phyloP scores from a whole-genome alignment of 129 eudicot genomes.

The Calendula officinalis region DNA sequence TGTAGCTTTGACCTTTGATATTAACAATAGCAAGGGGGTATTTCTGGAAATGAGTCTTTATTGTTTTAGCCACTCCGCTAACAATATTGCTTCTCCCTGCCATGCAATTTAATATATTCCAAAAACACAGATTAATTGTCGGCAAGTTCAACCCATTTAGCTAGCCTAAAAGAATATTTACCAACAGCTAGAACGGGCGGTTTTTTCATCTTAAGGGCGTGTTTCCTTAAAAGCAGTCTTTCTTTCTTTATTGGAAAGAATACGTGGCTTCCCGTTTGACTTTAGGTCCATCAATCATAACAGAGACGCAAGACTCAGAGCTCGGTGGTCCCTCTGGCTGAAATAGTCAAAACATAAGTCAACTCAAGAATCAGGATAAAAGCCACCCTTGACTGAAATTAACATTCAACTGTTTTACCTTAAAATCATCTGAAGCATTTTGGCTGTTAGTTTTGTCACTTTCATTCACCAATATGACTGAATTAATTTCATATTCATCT shows the following conservation, averaged over 20 bases:
- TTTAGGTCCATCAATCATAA: too few species aligned
- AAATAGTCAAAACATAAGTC: slow-evolving; percentile 16
- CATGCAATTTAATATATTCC: slow-evolving; percentile 1
- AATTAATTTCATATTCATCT: slow-evolving; percentile 16
- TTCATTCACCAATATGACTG: slow-evolving; percentile 20
- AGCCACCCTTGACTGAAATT: too few species aligned
- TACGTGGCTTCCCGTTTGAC: slow-evolving; percentile 30
- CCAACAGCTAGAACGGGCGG: slow-evolving; percentile 86
- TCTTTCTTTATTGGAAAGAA: slow-evolving; percentile 83
- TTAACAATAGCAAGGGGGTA: slow-evolving; percentile 88
- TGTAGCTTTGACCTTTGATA: slow-evolving; percentile 78
- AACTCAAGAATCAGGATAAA: slow-evolving; percentile 15
- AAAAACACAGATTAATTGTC: too few species aligned
- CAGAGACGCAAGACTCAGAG: too few species aligned
- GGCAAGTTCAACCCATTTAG: too few species aligned
- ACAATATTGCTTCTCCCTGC: slow-evolving; percentile 79
- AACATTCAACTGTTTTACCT: slow-evolving; percentile 35
- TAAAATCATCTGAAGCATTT: slow-evolving; percentile 14
- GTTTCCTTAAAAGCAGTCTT: slow-evolving; percentile 81
- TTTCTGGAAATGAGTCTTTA: slow-evolving; percentile 71
- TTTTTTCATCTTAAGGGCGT: slow-evolving; percentile 67
- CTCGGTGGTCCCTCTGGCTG: too few species aligned
- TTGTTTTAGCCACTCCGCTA: slow-evolving; percentile 74
- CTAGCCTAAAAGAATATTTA: too few species aligned
- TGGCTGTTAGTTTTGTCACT: slow-evolving; percentile 16